These are phyloP conservation scores for Saccharomycopsis selenospora DNA, from an alignment of 805 yeast genomes.

Conservation along the genomic window DNA sequence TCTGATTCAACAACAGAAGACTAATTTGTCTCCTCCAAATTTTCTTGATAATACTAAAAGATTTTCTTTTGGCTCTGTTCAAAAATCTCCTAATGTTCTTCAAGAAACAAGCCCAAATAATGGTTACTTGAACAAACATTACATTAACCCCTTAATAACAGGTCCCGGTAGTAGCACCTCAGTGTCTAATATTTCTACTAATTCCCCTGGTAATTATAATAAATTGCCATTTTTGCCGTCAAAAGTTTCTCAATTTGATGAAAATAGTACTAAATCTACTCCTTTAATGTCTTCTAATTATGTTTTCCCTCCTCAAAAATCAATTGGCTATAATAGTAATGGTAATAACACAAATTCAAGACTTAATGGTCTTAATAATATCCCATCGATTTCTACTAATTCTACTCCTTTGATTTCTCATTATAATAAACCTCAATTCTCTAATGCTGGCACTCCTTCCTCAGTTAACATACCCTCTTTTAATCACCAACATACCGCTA, in stretches of 20 bases:
- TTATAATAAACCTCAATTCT: not conserved
- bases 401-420: slow-evolving; percentile 1
- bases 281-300: slow-evolving; percentile 10
- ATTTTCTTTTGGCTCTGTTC: slow-evolving; percentile 7
- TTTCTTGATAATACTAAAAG: not conserved
- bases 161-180: not conserved
- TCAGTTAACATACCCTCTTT: not conserved
- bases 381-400: not conserved
- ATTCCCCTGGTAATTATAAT: slow-evolving; percentile 5
- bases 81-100: slow-evolving; percentile 3
- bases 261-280: not conserved
- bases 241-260: slow-evolving; percentile 12
- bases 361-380: not conserved
- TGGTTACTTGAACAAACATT: slow-evolving; percentile 1
- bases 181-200: slow-evolving; percentile 5
- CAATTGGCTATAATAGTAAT: not conserved
- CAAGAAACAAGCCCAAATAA: not conserved
- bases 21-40: not conserved
- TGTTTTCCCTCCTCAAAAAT: slow-evolving; percentile 20
- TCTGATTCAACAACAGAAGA: slow-evolving; percentile 8
- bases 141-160: not conserved
- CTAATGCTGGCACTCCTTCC: not conserved
- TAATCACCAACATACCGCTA: not conserved
- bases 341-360: not conserved
- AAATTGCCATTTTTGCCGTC: slow-evolving; percentile 13